Percentiles rank a stretch among this genome's conserved stretches.
phyloP scores from a whole-genome alignment of 1,284 basidiomycete genomes.

The Exobasidium rhododendri region DNA sequence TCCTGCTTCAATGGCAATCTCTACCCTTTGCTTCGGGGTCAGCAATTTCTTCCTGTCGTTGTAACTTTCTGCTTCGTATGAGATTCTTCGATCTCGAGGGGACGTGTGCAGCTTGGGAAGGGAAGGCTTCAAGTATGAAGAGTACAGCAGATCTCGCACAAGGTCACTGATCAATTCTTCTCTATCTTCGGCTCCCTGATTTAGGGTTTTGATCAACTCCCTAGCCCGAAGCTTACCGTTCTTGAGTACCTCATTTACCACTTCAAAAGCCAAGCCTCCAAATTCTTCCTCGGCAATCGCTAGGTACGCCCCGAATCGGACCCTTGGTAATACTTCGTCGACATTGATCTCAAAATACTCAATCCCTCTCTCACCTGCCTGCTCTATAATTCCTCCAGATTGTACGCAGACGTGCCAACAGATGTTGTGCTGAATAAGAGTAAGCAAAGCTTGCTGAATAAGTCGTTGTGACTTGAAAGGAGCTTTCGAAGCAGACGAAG shows the following conservation, averaged over 20 bases:
- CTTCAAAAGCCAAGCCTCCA: constrained; percentile 60
- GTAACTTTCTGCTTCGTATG: constrained; percentile 39
- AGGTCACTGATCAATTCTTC: background rate
- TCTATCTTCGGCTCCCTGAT: background rate
- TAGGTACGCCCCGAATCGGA: constrained; percentile 61
- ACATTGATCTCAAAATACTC: constrained; percentile 57
- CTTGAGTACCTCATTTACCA: constrained; percentile 62
- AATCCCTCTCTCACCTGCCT: constrained; percentile 5
- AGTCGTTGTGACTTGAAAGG: constrained; percentile 65
- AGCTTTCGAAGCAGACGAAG: constrained; percentile 59
- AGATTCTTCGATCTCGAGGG: constrained; percentile 48
- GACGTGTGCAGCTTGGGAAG: constrained; percentile 54
- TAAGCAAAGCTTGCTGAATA: constrained; percentile 71
- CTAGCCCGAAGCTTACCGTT: constrained; percentile 79
- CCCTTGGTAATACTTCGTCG: constrained; percentile 51
- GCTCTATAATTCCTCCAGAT: constrained; percentile 17
- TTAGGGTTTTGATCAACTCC: constrained; percentile 62
- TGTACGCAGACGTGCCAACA: constrained; percentile 52
- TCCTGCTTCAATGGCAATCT: constrained; percentile 44
- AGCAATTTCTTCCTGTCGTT: constrained; percentile 51
- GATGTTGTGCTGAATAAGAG: constrained; percentile 83
- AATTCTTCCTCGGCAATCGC: constrained; percentile 70
- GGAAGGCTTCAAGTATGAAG: constrained; percentile 42
- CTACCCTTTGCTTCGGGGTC: constrained; percentile 54
- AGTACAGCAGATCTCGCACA: constrained; percentile 26